Evolutionary conservation across 352 stramenopile species (phyloP), one percentile per base, ranked within the genome.

Genomic region (Aphanomyces stellatus): DNA sequence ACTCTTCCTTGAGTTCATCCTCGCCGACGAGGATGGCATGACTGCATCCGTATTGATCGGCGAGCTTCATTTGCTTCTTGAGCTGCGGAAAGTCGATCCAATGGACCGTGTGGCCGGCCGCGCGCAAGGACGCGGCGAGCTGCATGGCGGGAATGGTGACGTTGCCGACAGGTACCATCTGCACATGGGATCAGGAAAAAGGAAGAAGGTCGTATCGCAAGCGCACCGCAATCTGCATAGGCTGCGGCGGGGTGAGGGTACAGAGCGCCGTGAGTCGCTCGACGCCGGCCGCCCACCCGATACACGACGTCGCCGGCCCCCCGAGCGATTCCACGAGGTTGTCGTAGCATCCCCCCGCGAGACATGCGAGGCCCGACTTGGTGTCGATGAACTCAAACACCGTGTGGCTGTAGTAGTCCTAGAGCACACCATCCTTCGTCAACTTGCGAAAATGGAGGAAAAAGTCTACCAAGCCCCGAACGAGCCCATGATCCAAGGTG

Each of bases 331-430:
- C 82, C 1, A 74, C 77, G 35, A 95, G 69, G 19, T 80, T 79
- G 69, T 93, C 84, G 65, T 95, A 95, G 53, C 85, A 94, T 19
- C 87, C 87, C 19, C 87, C 87, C 33, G 87, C 87, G 8, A 95
- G 74, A 8, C 93, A 83, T 22, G 87, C 85, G 61, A 94, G 89
- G 11, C 85, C 85, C 37, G 76, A 53, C 8, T 72, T 48, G 24
- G 46, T 19, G 70, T 95, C 87, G 15, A 95, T 74, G 73, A 95
- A 94, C 69, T 95, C 87, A 55, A 95, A 95, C 3, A 95, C 85
- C 1, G 87, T 95, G 70, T 94, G 78, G 65, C 85, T 93, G 72
- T 95, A 95, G 72, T 95, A 95, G 65, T 95, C 87, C 87, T 95
- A 51, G 28, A 31, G 15, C 17, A 57, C 68, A n/a, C n/a, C n/a